These are phyloP conservation scores for Smittium mucronatum DNA, from an alignment of 371 early-diverging fungal species.

Conservation along the genomic window DNA sequence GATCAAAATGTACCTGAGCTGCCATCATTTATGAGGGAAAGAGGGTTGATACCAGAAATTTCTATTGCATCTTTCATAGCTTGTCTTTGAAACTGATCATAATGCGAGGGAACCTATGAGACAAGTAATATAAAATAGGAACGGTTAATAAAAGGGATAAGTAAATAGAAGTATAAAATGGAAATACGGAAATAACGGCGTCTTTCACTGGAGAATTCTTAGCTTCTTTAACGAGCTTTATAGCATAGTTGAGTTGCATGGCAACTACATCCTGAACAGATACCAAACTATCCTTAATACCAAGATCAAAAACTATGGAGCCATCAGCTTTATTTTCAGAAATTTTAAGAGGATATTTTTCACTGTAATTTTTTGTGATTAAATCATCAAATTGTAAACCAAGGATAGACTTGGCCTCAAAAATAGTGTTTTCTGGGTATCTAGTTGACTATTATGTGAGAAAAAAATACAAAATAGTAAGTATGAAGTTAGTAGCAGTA, in stretches of 20 bases:
- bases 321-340: constrained; percentile 46
- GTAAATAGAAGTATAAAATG: not conserved
- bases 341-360: constrained; percentile 59
- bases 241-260: constrained; percentile 82
- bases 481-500: too few relatives aligned
- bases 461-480: too few relatives aligned
- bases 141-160: not conserved
- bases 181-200: constrained; percentile 68
- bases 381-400: constrained; percentile 62
- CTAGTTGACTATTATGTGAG: constrained; percentile 39
- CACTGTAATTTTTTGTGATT: constrained; percentile 45
- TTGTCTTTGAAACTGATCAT: constrained; percentile 78
- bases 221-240: constrained; percentile 60
- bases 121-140: not conserved
- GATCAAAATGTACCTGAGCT: constrained; percentile 41
- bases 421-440: constrained; percentile 61
- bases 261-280: constrained; percentile 83
- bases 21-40: constrained; percentile 79
- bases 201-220: constrained; percentile 69
- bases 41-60: constrained; percentile 72
- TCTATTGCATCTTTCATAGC: constrained; percentile 89
- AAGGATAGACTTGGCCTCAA: constrained; percentile 65
- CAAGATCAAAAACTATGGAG: constrained; percentile 46
- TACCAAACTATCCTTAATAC: constrained; percentile 35
- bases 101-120: constrained; percentile 63